These are phyloP conservation scores for Didymella keratinophila DNA, from an alignment of 2,329 filamentous ascomycete species.

Conservation along the genomic window DNA sequence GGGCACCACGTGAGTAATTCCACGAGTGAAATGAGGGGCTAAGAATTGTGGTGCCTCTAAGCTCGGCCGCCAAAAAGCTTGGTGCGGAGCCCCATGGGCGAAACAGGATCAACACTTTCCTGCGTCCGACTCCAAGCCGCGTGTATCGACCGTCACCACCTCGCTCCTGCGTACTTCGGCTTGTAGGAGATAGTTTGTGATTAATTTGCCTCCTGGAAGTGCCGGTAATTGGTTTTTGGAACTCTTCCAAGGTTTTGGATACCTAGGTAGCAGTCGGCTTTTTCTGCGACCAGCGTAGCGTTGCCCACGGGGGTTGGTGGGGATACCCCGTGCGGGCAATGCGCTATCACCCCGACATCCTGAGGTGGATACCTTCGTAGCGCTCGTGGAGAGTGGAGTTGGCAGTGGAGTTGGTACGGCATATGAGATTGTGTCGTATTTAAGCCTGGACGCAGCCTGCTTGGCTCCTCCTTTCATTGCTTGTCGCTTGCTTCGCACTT, in stretches of 20 bases:
- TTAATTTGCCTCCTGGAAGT: conserved; percentile 18
- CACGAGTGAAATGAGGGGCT: conserved; percentile 24
- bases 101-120: conserved; percentile 7
- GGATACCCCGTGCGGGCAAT: conserved; percentile 8
- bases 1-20: conserved; percentile 9
- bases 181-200: conserved; percentile 8
- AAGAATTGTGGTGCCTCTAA: conserved; percentile 16
- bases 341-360: conserved; percentile 11
- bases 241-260: too few relatives aligned
- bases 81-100: conserved; percentile 33
- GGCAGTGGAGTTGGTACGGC: not conserved
- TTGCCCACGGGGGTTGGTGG: conserved; percentile 14
- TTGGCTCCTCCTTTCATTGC: conserved; percentile 19
- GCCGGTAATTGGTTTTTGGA: conserved; percentile 11
- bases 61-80: conserved; percentile 26
- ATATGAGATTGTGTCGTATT: conserved; percentile 9
- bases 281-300: conserved; percentile 6
- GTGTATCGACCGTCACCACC: not conserved
- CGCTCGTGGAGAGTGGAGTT: conserved; percentile 2
- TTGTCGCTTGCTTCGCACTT: conserved; percentile 17
- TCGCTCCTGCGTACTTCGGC: conserved; percentile 11
- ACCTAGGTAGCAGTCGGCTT: conserved; percentile 8
- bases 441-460: conserved; percentile 19
- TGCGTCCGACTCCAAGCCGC: conserved; percentile 17
- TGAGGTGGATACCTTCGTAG: conserved; percentile 9